phyloP scores from a whole-genome alignment of 768 basidiomycete genomes.

The Coprinellus micaceus region DNA sequence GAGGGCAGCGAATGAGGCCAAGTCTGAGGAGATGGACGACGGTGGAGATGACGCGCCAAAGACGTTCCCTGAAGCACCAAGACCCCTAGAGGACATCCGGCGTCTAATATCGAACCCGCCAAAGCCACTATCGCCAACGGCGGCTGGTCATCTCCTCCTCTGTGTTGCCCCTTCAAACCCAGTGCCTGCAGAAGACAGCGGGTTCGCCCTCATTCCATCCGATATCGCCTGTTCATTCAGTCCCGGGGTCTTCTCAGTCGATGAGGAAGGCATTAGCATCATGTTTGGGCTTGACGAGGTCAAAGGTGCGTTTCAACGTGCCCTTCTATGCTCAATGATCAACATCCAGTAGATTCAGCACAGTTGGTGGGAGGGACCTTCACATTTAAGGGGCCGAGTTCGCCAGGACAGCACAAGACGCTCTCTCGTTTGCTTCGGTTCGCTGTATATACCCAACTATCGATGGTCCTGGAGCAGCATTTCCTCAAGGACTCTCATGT shows the following conservation, averaged over 20 bases:
- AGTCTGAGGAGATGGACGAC: constrained; percentile 22
- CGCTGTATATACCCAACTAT: constrained; percentile 50
- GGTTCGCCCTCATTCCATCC: constrained; percentile 35
- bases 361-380: constrained; percentile 63
- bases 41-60: constrained; percentile 1
- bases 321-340: neutral
- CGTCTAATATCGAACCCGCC: constrained; percentile 24
- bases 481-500: constrained; percentile 50
- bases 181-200: constrained; percentile 35
- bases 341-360: neutral
- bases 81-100: constrained; percentile 1
- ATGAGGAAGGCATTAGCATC: constrained; percentile 29
- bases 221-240: constrained; percentile 45
- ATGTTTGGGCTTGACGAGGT: constrained; percentile 52
- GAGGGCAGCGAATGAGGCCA: constrained; percentile 17
- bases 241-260: constrained; percentile 31
- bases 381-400: constrained; percentile 43
- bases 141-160: constrained; percentile 42
- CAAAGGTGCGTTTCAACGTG: constrained; percentile 37
- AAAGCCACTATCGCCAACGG: constrained; percentile 23
- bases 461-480: constrained; percentile 59
- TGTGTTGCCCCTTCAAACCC: constrained; percentile 40
- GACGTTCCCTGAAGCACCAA: constrained; percentile 4
- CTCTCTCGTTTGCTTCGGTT: constrained; percentile 50
- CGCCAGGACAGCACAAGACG: constrained; percentile 37